Evolutionary conservation across 2,329 filamentous ascomycete genomes (phyloP), one percentile per base, ranked within the genome.

Genomic region (Cytospora chrysosperma): DNA sequence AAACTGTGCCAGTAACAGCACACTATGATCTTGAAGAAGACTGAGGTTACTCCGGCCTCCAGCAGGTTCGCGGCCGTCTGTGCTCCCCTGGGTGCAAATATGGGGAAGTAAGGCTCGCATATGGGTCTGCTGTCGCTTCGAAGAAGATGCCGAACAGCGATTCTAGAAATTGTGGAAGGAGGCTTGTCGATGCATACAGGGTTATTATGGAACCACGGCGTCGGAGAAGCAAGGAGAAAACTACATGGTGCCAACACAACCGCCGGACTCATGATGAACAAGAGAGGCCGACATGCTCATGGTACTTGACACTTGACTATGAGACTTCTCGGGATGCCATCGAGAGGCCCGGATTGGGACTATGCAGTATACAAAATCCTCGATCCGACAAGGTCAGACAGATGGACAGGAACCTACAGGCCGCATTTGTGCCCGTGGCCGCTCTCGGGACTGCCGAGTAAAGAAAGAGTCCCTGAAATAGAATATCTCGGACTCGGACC

Each of bases 41-140:
- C 54, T 55, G 58, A 52, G 47, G 47, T n/a, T 52, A 49, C 27
- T 43, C n/a, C 54, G 27, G 59, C 59, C 37, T 55, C 43, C 27
- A 30, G 32, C 12, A 10, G 3, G 34, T 47, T 12, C 47, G 51
- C 51, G 59, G 55, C n/a, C 50, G 53, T 50, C 59, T 49, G 51
- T 51, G 28, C 52, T n/a, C 58, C 59, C 51, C 37, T 50, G 27
- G n/a, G 24, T 30, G 17, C 51, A 40, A 55, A 50, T 40, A 55
- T 61, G 51, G 51, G 28, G 59, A 55, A 55, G 54, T 61, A 51
- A 49, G 28, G 51, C 34, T 32, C 53, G 24, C 32, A 50, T 28
- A 61, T 61, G 59, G 59, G 51, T 61, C 51, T 61, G 37, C 51
- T 21, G 59, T 61, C 51, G 59, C 51, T 51, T 61, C 30, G 43